Evolutionary conservation across 371 early-diverging fungal species (phyloP).

Genomic region (Paraphysoderma sedebokerense): DNA sequence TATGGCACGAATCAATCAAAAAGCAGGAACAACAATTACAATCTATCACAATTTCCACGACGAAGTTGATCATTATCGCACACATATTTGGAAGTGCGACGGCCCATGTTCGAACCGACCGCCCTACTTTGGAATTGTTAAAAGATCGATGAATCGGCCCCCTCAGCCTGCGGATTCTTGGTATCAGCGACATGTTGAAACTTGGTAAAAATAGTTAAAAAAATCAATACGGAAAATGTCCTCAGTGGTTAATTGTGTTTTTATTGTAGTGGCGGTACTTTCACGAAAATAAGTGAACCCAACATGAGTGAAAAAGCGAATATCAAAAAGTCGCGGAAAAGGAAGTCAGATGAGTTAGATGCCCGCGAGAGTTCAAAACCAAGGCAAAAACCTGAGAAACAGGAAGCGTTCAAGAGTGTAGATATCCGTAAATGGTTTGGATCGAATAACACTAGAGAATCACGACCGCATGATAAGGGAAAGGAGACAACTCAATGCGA

Average conservation of each 20-base stretch:
- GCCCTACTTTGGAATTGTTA: conserved; percentile 40
- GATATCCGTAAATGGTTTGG: too few species aligned
- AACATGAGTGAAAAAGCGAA: conserved; percentile 2
- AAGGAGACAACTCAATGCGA: neutral
- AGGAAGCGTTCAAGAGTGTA: conserved; percentile 3
- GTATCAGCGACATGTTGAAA: conserved; percentile 32
- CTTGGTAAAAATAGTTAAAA: conserved; percentile 11
- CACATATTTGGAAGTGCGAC: conserved; percentile 45
- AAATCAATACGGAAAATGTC: neutral
- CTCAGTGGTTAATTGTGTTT: too few species aligned
- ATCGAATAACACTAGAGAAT: neutral
- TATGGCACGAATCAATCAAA: conserved; percentile 30
- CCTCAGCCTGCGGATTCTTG: conserved; percentile 47
- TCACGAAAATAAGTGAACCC: conserved; percentile 34
- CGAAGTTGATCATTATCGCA: conserved; percentile 39
- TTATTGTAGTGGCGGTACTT: conserved; percentile 31
- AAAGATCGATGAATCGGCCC: conserved; percentile 44
- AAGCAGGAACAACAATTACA: conserved; percentile 31
- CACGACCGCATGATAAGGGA: conserved; percentile 1
- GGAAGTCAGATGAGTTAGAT: too few species aligned
- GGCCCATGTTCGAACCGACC: conserved; percentile 34
- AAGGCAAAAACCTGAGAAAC: neutral
- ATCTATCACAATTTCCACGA: conserved; percentile 43
- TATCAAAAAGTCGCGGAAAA: too few species aligned
- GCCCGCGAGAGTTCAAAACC: conserved; percentile 2